Evolutionary conservation across 495 filamentous ascomycete species (phyloP).

Genomic region (Arthonia radiata): DNA sequence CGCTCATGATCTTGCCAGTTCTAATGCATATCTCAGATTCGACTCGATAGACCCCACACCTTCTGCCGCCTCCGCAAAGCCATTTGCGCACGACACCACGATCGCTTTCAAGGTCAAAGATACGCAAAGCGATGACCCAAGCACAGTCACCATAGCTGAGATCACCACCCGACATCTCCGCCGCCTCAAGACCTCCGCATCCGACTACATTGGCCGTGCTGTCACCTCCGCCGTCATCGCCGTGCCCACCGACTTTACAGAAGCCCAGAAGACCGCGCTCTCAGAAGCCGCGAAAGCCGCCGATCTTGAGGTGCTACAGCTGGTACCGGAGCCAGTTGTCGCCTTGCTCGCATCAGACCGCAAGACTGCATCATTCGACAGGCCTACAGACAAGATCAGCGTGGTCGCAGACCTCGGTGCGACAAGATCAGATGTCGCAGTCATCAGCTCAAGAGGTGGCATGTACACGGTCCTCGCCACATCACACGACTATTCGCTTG

Average conservation of each 20-base stretch:
- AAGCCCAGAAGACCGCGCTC: conserved; percentile 62
- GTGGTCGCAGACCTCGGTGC: conserved; percentile 87
- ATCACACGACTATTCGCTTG: conserved; percentile 78
- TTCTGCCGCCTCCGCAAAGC: conserved; percentile 82
- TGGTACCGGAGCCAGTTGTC: conserved; percentile 81
- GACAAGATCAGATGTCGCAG: conserved; percentile 73
- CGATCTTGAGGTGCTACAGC: conserved; percentile 70
- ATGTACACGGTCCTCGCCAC: conserved; percentile 93
- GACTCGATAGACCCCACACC: conserved; percentile 89
- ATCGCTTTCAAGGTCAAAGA: conserved; percentile 70
- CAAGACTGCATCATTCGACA: conserved; percentile 33
- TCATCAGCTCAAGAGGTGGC: conserved; percentile 72
- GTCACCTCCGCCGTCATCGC: conserved; percentile 85
- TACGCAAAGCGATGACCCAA: conserved; percentile 39
- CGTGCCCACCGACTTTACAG: conserved; percentile 77
- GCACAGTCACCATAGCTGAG: conserved; percentile 55
- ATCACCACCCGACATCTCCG: conserved; percentile 68
- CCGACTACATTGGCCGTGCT: conserved; percentile 74
- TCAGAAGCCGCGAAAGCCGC: conserved; percentile 53
- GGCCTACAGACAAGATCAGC: conserved; percentile 58
- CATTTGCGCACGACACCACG: conserved; percentile 42
- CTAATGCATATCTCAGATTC: conserved; percentile 26
- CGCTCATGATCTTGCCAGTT: not conserved
- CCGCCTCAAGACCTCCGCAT: conserved; percentile 57
- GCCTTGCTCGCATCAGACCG: conserved; percentile 84